phyloP scores from a whole-genome alignment of 2,329 filamentous ascomycete species.

The Aaosphaeria pasadenensis region DNA sequence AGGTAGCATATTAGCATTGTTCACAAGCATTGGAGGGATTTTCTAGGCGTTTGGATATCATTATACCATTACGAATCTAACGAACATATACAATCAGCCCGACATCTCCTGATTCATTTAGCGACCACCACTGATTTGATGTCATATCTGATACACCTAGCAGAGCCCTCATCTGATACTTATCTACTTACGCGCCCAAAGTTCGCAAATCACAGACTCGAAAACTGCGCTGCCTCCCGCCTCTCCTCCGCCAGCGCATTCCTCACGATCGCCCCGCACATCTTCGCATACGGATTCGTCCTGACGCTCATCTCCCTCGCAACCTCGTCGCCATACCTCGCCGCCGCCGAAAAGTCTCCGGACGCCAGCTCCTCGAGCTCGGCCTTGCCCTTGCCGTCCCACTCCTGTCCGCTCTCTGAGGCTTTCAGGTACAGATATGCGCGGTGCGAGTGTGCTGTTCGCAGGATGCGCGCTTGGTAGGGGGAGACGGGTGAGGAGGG shows the following conservation, averaged over 20 bases:
- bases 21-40: no score
- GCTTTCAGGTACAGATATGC: constrained; percentile 45
- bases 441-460: constrained; percentile 69
- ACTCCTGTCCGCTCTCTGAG: constrained; percentile 32
- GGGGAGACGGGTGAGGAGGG: constrained; percentile 53
- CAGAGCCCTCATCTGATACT: no score
- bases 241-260: constrained; percentile 57
- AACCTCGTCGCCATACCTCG: constrained; percentile 55
- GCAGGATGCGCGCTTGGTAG: constrained; percentile 63
- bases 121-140: no score
- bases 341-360: constrained; percentile 53
- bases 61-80: no score
- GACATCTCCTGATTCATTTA: no score
- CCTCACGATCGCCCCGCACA: constrained; percentile 61
- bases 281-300: constrained; percentile 62
- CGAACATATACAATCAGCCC: no score
- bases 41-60: no score
- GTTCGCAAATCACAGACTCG: no score
- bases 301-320: constrained; percentile 57
- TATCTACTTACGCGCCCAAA: no score
- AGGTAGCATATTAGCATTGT: neutral
- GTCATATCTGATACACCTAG: no score
- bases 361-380: constrained; percentile 56
- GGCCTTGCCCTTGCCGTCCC: constrained; percentile 33
- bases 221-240: constrained; percentile 1